Base-by-base conservation (phyloP, 176 grass and related monocot genomes). In the Zoysia pacifica region DNA sequence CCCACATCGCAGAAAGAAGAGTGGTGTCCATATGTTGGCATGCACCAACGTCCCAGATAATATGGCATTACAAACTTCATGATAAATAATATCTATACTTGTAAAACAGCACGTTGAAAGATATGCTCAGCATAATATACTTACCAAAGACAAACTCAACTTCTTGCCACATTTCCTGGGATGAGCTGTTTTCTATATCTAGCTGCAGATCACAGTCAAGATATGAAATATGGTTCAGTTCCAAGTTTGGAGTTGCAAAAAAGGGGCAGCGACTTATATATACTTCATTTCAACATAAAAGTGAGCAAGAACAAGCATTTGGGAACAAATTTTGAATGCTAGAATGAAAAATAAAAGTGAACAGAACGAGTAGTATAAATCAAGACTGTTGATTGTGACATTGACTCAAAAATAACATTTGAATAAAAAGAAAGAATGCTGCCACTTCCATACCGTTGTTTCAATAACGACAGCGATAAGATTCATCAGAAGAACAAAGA, bases 81-180 rank as follows among this genome's bases (percentile, higher is more conserved):
- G 52, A 78, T 51, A 69, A 13, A 76, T 69, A 78, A 12, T 48
- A 46, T 52, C 50, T 11, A 61, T 51, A 53, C 55, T 70, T 64
- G 16, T 54, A 62, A 69, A 48, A 81, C 16, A 67, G 10, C 53
- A 69, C 9, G 7, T 11, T 55, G 81, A 13, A 83, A 52, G 74
- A 49, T 56, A 61, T 84, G 14, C 74, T 68, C 45, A 54, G 28
- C 48, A 48, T 48, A 63, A 53, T 45, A 90, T 69, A 75, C 88
- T 83, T 89, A 98, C 95, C 95, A 82, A 98, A 89, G 79, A 93
- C 73, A 87, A 98, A 89, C 79, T 98, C 95, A 59, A 98, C 90
- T 86, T 87, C 82, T 85, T 98, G 95, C 95, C 95, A 98, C 53
- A 83, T 67, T 86, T 89, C 80, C 77, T 98, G 95, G 45, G 79